Base-by-base conservation (phyloP, 2,329 filamentous ascomycete species). In the Pestalotiopsis sp. region DNA sequence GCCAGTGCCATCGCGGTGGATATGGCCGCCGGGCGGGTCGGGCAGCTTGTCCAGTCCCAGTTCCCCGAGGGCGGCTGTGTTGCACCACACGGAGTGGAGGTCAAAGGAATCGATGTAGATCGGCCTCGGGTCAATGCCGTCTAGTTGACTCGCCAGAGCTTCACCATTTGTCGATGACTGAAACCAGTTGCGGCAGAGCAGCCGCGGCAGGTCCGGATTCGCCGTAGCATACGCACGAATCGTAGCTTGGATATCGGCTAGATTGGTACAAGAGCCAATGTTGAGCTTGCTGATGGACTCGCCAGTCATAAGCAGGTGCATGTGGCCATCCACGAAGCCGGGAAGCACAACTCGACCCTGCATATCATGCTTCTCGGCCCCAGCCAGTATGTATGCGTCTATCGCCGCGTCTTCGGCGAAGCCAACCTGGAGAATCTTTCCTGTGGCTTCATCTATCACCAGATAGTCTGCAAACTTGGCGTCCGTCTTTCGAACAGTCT, bases 81-180 rank as follows among this genome's bases (percentile, higher is more conserved):
- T 88, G 75, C 86, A 88, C 87, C 87, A 89, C 1, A 84, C 83
- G 0, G 85, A 86, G 72, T 89, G 87, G 70, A 89, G 76, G 66
- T 88, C 86, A 71, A 87, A 87, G 2, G 85, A 83, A 69, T 89
- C 86, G 67, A 89, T 82, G 67, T 86, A 88, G 36, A 89, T 87
- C 1, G 87, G 86, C 52, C 86, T 77, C 1, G 82, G 77, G 67
- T 88, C 86, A 14, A 89, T 72, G 70, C 86, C 86, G 69, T 88
- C 86, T 1, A 89, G 75, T 79, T 83, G 80, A 52, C 72, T 79
- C 1, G 84, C 83, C 31, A 84, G 79, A 0, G 87, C 86, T 13
- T 82, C 79, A 5, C 38, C 31, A n/a, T 64, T 36, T 3, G 62
- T 49, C 11, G 39, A 25, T 2, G 81, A 83, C 70, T 87, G 85